A percentile compares a stretch with the other conserved stretches of the same genome.
phyloP scores from a whole-genome alignment of 768 basidiomycete genomes.

The Rhodosporidiobolus odoratus region DNA sequence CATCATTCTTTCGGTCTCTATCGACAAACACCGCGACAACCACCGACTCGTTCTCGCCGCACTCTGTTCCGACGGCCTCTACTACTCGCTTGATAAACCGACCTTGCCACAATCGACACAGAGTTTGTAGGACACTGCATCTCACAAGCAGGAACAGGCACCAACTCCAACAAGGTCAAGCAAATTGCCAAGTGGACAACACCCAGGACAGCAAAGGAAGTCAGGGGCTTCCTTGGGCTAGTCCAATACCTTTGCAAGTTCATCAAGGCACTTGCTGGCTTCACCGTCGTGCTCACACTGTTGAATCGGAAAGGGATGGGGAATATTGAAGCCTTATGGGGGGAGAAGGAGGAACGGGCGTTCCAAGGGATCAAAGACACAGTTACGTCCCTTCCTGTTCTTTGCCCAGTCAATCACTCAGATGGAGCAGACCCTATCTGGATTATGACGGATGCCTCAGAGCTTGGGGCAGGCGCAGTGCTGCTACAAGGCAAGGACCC shows the following conservation, averaged over 20 bases:
- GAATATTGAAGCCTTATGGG: neutral
- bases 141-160: constrained; percentile 1
- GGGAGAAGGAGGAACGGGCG: neutral
- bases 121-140: constrained; percentile 22
- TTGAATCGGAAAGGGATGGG: constrained; percentile 1
- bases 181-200: neutral
- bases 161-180: neutral
- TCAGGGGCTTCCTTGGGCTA: constrained; percentile 6
- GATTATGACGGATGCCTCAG: constrained; percentile 18
- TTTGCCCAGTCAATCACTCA: neutral
- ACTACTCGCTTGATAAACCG: constrained; percentile 5
- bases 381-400: neutral
- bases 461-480: constrained; percentile 7
- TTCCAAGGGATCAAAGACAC: constrained; percentile 10
- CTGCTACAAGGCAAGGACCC: constrained; percentile 5
- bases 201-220: neutral
- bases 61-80: constrained; percentile 46
- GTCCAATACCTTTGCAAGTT: constrained; percentile 16
- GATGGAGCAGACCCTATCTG: neutral
- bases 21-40: constrained; percentile 47
- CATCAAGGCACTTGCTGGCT: neutral
- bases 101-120: neutral
- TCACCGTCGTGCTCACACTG: neutral
- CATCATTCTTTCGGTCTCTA: constrained; percentile 48
- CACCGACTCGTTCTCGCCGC: constrained; percentile 46